phyloP scores from a whole-genome alignment of 2,329 filamentous ascomycete genomes.

The Clonostachys chloroleuca region DNA sequence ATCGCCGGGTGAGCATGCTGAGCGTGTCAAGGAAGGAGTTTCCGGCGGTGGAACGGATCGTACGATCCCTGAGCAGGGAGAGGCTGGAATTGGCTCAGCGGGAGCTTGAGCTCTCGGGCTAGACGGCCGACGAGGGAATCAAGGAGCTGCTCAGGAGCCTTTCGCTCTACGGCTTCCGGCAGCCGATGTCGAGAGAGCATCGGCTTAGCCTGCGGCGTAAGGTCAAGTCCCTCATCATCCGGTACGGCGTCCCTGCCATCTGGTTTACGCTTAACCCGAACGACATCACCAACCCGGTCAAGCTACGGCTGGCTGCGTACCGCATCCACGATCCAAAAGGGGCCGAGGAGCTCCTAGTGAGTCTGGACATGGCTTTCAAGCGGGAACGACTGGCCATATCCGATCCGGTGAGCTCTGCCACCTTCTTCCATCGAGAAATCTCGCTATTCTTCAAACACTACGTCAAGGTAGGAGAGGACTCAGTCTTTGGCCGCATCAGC shows the following conservation, averaged over 20 bases:
- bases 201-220: constrained; percentile 1
- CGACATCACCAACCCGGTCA: neutral
- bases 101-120: neutral
- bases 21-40: neutral
- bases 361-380: neutral
- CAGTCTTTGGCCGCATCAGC: constrained; percentile 2
- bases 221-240: neutral
- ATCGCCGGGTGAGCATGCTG: neutral
- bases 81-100: neutral
- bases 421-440: neutral
- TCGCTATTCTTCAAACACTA: neutral
- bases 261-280: neutral
- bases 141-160: neutral
- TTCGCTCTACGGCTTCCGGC: constrained; percentile 2
- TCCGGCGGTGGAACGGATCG: neutral
- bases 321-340: neutral
- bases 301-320: neutral
- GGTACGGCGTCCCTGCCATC: neutral
- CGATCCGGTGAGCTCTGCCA: neutral
- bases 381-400: neutral
- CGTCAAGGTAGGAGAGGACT: neutral
- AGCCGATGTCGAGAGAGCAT: constrained; percentile 1
- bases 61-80: neutral
- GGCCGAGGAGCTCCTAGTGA: neutral
- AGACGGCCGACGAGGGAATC: neutral